Conservation (phyloP, 2,329 filamentous ascomycete genomes). For the Pseudocercospora pini-densiflorae region DNA sequence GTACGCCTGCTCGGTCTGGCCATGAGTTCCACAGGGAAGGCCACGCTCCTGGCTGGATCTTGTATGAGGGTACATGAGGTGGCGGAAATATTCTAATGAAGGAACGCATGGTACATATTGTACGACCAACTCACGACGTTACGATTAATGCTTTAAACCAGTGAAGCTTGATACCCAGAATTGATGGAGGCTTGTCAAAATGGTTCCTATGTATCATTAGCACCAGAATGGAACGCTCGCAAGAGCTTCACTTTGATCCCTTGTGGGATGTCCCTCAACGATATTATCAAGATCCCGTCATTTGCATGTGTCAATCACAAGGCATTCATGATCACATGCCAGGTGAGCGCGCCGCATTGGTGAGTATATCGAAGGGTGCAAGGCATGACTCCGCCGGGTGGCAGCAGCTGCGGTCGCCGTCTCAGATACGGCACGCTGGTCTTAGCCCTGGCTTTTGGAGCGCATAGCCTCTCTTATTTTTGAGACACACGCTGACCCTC, state of each 20-base stretch:
- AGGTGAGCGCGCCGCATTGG: too few species aligned
- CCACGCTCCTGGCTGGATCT: not conserved
- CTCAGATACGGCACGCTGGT: too few species aligned
- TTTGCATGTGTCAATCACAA: too few species aligned
- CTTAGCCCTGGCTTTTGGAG: too few species aligned
- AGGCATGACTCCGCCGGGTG: too few species aligned
- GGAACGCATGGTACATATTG: not conserved
- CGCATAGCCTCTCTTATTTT: too few species aligned
- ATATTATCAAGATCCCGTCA: not conserved
- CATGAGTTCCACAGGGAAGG: not conserved
- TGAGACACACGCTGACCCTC: too few species aligned
- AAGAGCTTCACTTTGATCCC: not conserved
- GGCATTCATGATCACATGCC: too few species aligned
- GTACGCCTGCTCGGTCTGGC: not conserved
- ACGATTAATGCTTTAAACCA: not conserved
- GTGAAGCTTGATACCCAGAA: slow-evolving; percentile 5
- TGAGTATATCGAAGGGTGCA: too few species aligned
- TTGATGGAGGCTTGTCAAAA: not conserved
- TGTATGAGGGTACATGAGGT: slow-evolving; percentile 1
- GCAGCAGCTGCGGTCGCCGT: too few species aligned
- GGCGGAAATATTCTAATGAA: not conserved
- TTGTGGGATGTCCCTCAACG: not conserved
- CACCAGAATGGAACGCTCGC: not conserved
- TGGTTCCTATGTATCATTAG: not conserved
- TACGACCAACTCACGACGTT: not conserved